Percentiles rank a stretch among this genome's conserved stretches.
These are phyloP conservation scores for Candida sojae DNA, from an alignment of 1,139 yeast species.

Conservation along the genomic window DNA sequence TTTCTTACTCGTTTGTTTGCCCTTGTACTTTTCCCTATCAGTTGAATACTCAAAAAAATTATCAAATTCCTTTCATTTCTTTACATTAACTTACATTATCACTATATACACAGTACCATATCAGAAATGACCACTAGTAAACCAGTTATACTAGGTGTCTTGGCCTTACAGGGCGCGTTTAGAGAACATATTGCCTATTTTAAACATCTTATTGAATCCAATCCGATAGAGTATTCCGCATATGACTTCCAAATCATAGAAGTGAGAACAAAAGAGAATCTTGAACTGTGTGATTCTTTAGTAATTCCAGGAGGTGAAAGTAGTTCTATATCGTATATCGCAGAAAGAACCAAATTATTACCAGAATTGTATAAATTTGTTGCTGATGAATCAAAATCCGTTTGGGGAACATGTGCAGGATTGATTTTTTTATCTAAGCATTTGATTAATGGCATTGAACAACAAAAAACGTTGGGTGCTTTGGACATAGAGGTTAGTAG, in stretches of 20 bases:
- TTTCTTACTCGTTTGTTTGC: no score
- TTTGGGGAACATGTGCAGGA: slow-evolving; percentile 92
- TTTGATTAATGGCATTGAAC: slow-evolving; percentile 54
- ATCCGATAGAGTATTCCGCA: slow-evolving; percentile 17
- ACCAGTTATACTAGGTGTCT: slow-evolving; percentile 55
- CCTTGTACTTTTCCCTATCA: no score
- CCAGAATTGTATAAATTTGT: slow-evolving; percentile 57
- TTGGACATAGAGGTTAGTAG: slow-evolving; percentile 65
- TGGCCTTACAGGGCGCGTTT: slow-evolving; percentile 84
- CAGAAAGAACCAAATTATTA: slow-evolving; percentile 63
- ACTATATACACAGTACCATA: neutral
- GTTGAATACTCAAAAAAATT: neutral
- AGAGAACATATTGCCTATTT: slow-evolving; percentile 66
- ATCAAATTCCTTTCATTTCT: neutral
- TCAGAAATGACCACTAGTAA: slow-evolving; percentile 17
- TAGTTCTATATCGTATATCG: slow-evolving; percentile 72
- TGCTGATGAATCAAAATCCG: slow-evolving; percentile 48
- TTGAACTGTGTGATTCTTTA: slow-evolving; percentile 56
- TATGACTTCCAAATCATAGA: slow-evolving; percentile 37
- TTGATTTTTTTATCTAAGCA: slow-evolving; percentile 65
- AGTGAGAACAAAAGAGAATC: slow-evolving; percentile 55
- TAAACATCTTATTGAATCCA: slow-evolving; percentile 32
- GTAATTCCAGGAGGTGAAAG: slow-evolving; percentile 86
- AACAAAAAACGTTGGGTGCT: slow-evolving; percentile 68
- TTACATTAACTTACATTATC: neutral